A percentile compares a stretch with the other conserved stretches of the same genome.
phyloP scores from a whole-genome alignment of 2,329 filamentous ascomycete species.

The Cephalotrichum gorgonifer region DNA sequence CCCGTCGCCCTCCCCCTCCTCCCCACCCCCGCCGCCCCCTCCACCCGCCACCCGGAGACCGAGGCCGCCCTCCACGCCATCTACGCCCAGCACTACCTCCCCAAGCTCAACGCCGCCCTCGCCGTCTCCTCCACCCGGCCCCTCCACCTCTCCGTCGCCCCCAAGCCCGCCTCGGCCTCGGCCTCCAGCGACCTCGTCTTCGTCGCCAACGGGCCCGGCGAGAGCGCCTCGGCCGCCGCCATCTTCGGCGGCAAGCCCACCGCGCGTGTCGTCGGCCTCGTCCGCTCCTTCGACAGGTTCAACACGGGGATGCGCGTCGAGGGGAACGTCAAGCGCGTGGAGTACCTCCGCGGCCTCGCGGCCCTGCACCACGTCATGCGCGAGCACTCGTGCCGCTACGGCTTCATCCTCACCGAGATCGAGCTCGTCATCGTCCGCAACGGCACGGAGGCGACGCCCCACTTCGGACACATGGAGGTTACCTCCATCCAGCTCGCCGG shows the following conservation, averaged over 20 bases:
- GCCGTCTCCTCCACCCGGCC: slow-evolving; percentile 62
- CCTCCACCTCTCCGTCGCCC: slow-evolving; percentile 38
- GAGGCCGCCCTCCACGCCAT: slow-evolving; percentile 67
- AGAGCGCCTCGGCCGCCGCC: slow-evolving; percentile 43
- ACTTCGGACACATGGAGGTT: slow-evolving; percentile 85
- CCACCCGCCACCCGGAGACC: slow-evolving; percentile 63
- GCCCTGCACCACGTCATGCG: slow-evolving; percentile 88
- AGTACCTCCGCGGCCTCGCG: slow-evolving; percentile 78
- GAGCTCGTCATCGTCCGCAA: slow-evolving; percentile 85
- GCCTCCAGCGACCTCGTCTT: slow-evolving; percentile 45
- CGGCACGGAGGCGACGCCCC: slow-evolving; percentile 59
- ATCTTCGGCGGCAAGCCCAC: slow-evolving; percentile 37
- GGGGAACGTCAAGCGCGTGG: slow-evolving; percentile 72
- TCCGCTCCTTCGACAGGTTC: slow-evolving; percentile 87
- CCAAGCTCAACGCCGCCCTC: slow-evolving; percentile 79
- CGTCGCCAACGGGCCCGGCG: slow-evolving; percentile 50
- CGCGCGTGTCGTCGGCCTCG: slow-evolving; percentile 65
- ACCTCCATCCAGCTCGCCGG: slow-evolving; percentile 47
- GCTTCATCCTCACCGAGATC: slow-evolving; percentile 93
- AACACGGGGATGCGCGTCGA: slow-evolving; percentile 90
- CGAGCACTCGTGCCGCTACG: slow-evolving; percentile 85
- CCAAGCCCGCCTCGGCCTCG: slow-evolving; percentile 19
- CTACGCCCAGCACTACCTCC: slow-evolving; percentile 68
- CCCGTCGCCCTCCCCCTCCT: slow-evolving; percentile 53
- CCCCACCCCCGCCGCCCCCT: slow-evolving; percentile 40